Evolutionary conservation across 345 rosid genomes (phyloP).

Genomic region (Hibiscus tridactylites): DNA sequence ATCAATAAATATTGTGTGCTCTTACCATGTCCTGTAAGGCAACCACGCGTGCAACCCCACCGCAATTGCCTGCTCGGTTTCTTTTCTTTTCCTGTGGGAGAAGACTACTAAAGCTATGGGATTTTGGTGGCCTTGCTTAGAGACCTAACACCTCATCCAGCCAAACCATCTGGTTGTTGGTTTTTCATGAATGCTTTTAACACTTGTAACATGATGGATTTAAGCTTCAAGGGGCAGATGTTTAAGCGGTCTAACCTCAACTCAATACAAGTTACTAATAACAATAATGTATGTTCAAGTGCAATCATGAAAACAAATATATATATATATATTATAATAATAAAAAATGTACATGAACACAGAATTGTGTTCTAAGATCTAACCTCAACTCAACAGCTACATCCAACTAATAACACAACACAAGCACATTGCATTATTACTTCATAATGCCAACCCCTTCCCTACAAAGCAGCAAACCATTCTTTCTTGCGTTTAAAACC

Average conservation of each 20-base stretch:
- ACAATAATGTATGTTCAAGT: neutral
- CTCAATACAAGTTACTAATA: no score
- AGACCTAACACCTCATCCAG: no score
- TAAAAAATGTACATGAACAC: neutral
- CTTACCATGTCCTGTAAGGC: neutral
- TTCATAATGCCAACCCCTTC: neutral
- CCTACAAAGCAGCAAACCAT: neutral
- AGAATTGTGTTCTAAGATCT: neutral
- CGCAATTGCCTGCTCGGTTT: neutral
- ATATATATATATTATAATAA: neutral
- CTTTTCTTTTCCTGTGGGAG: neutral
- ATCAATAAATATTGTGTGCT: neutral
- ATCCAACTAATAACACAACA: neutral
- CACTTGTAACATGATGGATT: no score
- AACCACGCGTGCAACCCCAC: constrained; percentile 12
- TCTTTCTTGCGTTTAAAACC: neutral
- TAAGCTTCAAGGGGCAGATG: no score
- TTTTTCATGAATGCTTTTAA: no score
- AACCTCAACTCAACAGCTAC: neutral
- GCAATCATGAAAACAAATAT: neutral
- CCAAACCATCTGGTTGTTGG: no score
- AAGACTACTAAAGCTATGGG: neutral
- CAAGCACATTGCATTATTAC: neutral
- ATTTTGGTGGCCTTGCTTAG: no score
- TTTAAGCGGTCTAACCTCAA: no score